These are phyloP conservation scores for Solanum pinnatisectum DNA, from an alignment of 257 asterid species.

Conservation along the genomic window DNA sequence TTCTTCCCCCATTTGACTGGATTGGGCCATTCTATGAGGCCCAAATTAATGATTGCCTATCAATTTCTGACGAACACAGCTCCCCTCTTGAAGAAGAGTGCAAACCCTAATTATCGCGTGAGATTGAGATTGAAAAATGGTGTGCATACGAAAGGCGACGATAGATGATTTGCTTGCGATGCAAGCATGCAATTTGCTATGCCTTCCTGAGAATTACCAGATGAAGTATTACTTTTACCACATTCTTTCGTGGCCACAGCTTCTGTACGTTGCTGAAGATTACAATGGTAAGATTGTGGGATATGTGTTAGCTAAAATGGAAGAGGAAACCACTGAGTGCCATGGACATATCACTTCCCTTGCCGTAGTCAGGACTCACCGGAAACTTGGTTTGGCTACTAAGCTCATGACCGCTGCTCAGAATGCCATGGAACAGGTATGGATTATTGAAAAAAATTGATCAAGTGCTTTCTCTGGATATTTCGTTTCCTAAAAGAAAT, in stretches of 20 bases:
- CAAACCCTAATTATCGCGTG: background rate
- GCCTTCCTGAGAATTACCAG: slow-evolving; percentile 96
- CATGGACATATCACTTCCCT: slow-evolving; percentile 99
- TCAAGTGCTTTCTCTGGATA: background rate
- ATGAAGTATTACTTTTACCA: slow-evolving; percentile 96
- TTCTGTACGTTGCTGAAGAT: slow-evolving; percentile 95
- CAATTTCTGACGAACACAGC: background rate
- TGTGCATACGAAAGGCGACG: slow-evolving; percentile 93
- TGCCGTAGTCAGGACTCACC: slow-evolving; percentile 95
- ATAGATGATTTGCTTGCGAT: slow-evolving; percentile 83
- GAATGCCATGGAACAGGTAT: slow-evolving; percentile 93
- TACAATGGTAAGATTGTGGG: slow-evolving; percentile 96
- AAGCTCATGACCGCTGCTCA: slow-evolving; percentile 99
- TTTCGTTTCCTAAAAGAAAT: background rate
- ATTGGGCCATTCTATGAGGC: background rate
- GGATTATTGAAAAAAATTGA: background rate
- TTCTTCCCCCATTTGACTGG: background rate
- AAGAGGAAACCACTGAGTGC: slow-evolving; percentile 88
- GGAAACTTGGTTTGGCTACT: slow-evolving; percentile 91
- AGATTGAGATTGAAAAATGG: slow-evolving; percentile 34
- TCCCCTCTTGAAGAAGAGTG: background rate
- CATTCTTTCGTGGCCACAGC: slow-evolving; percentile 98
- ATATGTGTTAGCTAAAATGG: slow-evolving; percentile 94
- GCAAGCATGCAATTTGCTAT: slow-evolving; percentile 91
- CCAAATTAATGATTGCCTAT: background rate